Evolutionary conservation across 805 yeast species (phyloP), one percentile per base, ranked within the genome.

Genomic region (Wickerhamiella siamensis): DNA sequence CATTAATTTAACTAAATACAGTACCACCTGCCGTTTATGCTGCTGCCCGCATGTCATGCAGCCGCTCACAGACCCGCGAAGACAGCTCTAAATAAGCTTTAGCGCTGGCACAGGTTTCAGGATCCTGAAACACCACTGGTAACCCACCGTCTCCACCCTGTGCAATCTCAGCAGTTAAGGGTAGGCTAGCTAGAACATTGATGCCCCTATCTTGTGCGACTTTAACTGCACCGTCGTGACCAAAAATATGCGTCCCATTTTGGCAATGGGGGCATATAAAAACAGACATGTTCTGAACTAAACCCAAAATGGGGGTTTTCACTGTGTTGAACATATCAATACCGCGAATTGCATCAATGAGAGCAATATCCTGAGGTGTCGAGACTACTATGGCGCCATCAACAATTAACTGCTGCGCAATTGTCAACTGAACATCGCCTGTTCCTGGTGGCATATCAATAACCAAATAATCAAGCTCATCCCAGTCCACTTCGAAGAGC

Each of bases 371-470:
- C 56, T 83, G 94, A 0, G 93, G 88, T 0, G 94, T 83, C 0
- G 86, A 75, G 1, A 83, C 94, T 31, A 83, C 73, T 1, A 83
- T 70, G 0, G 93, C 83, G 0, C 94, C 94, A 51, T 77, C 80
- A 0, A 83, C 72, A 36, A 70, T 68, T n/a, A 80, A 57, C 51
- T 76, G 79, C 58, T 83, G 94, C 21, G 84, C 76, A n/a, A 83
- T 66, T 0, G 93, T 79, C 42, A 83, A 65, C 53, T 83, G 94
- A 0, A 82, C 77, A 55, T 83, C 94, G 16, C 94, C 94, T 0
- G 94, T 83, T 2, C 94, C 94, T 0, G 94, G 94, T 0, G 94
- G 94, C 81, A 83, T 71, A 51, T 83, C 94, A 9, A 83, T 64
- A 1, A 83, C 78, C 38, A 83, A 62, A 18, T 75, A 68, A 54